Evolutionary conservation across 352 stramenopile genomes (phyloP).

Genomic region (Phytopythium cucurbitacearum): DNA sequence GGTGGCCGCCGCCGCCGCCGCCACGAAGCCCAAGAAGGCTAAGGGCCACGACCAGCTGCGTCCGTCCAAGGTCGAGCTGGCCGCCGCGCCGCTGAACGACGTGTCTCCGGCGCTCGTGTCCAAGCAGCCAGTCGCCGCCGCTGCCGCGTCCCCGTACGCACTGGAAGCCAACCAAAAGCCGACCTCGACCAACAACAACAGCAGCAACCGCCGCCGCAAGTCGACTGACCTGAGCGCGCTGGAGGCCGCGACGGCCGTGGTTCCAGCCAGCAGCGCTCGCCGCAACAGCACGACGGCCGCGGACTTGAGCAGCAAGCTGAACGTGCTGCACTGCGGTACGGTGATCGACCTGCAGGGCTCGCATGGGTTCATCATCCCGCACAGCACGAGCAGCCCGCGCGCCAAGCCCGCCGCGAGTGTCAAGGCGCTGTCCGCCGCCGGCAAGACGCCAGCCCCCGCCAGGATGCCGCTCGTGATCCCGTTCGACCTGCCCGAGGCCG

Average conservation of each 20-base stretch:
- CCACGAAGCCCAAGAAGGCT: constrained; percentile 7
- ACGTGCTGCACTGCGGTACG: constrained; percentile 69
- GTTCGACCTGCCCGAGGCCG: constrained; percentile 46
- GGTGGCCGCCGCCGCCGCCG: constrained; percentile 10
- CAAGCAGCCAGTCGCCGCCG: background rate
- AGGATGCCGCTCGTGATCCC: constrained; percentile 68
- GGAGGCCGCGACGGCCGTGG: constrained; percentile 14
- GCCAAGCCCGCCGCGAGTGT: constrained; percentile 11
- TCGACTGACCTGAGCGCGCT: constrained; percentile 27
- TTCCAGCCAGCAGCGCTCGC: background rate
- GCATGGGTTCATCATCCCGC: constrained; percentile 73
- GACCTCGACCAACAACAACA: constrained; percentile 12
- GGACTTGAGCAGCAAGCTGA: constrained; percentile 48
- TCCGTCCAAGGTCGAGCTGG: constrained; percentile 11
- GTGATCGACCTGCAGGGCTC: constrained; percentile 76
- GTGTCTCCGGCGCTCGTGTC: constrained; percentile 31
- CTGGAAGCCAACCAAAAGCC: constrained; percentile 3
- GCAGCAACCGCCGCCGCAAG: constrained; percentile 16
- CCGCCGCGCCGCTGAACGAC: constrained; percentile 35
- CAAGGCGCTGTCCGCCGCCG: background rate
- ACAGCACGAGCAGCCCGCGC: constrained; percentile 35
- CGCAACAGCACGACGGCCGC: constrained; percentile 12
- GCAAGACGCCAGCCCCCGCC: constrained; percentile 13
- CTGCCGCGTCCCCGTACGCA: background rate
- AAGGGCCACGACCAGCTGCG: constrained; percentile 7